Conservation (phyloP, 768 basidiomycete species). For the Terana coerulea region DNA sequence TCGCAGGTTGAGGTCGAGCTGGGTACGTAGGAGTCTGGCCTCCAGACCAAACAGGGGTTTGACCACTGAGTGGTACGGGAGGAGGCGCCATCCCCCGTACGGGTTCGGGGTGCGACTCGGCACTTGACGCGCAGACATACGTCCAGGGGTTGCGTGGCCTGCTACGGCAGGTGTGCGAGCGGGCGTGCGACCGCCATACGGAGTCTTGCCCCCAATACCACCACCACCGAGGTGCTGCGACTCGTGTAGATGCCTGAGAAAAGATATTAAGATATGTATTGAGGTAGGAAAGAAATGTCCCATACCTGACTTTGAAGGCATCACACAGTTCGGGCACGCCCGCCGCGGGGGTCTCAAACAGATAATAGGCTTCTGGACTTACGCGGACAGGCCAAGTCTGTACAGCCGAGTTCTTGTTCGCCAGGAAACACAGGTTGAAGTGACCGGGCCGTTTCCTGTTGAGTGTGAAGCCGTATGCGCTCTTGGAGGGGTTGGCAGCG, state of each 20-base stretch:
- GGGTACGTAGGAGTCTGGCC: not conserved
- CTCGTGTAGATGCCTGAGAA: slow-evolving; percentile 67
- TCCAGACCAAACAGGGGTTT: not conserved
- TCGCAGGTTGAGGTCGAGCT: not conserved
- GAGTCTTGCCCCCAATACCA: slow-evolving; percentile 68
- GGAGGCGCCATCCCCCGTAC: slow-evolving; percentile 41
- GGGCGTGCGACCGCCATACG: slow-evolving; percentile 79
- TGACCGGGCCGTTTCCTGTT: slow-evolving; percentile 90
- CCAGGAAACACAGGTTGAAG: slow-evolving; percentile 90
- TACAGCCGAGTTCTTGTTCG: slow-evolving; percentile 85
- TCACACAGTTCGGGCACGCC: slow-evolving; percentile 94
- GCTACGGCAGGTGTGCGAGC: slow-evolving; percentile 55
- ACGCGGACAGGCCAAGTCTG: slow-evolving; percentile 92
- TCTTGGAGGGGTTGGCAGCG: slow-evolving; percentile 89
- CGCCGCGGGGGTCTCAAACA: slow-evolving; percentile 86
- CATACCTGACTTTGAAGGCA: slow-evolving; percentile 89
- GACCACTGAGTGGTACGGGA: slow-evolving; percentile 15
- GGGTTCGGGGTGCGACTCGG: slow-evolving; percentile 77
- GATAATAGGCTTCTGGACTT: slow-evolving; percentile 82
- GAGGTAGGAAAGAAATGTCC: not conserved
- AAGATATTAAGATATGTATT: not conserved
- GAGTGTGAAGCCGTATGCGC: slow-evolving; percentile 92
- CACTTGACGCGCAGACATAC: slow-evolving; percentile 67
- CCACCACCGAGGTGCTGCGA: slow-evolving; percentile 57
- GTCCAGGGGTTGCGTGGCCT: slow-evolving; percentile 65